These are phyloP conservation scores for Pythium chondricola DNA, from an alignment of 352 stramenopile genomes.

Conservation along the genomic window DNA sequence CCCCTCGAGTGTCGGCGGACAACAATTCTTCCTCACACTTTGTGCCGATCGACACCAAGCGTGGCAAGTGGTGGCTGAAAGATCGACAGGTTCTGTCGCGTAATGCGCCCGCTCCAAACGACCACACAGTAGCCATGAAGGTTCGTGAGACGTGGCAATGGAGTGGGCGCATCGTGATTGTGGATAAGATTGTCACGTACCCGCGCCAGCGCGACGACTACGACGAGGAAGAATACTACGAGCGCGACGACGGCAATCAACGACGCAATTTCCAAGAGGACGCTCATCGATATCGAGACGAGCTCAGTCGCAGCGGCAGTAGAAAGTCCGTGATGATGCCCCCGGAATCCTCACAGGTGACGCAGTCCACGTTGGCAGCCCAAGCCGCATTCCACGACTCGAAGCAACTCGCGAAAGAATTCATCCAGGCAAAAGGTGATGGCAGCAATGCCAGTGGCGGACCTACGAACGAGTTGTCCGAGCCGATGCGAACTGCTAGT, in stretches of 20 bases:
- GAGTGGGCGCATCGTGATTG: conserved; percentile 46
- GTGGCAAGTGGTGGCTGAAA: conserved; percentile 65
- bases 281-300: conserved; percentile 9
- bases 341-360: not conserved
- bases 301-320: conserved; percentile 4
- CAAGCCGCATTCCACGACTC: conserved; percentile 20
- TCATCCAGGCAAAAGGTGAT: conserved; percentile 13
- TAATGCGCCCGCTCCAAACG: conserved; percentile 20
- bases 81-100: conserved; percentile 49
- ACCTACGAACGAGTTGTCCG: conserved; percentile 4
- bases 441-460: conserved; percentile 5
- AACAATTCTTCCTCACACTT: conserved; percentile 26
- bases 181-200: conserved; percentile 58
- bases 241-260: conserved; percentile 1
- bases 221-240: conserved; percentile 3
- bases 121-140: conserved; percentile 37
- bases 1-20: conserved; percentile 1
- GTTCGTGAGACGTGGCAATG: conserved; percentile 59
- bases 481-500: conserved; percentile 13
- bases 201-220: conserved; percentile 11
- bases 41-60: conserved; percentile 30
- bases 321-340: not conserved
- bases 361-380: too few species aligned
- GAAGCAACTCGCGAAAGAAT: conserved; percentile 17
- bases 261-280: conserved; percentile 15